Evolutionary conservation across 2,329 filamentous ascomycete species (phyloP).

Genomic region (Leptographium procerum): DNA sequence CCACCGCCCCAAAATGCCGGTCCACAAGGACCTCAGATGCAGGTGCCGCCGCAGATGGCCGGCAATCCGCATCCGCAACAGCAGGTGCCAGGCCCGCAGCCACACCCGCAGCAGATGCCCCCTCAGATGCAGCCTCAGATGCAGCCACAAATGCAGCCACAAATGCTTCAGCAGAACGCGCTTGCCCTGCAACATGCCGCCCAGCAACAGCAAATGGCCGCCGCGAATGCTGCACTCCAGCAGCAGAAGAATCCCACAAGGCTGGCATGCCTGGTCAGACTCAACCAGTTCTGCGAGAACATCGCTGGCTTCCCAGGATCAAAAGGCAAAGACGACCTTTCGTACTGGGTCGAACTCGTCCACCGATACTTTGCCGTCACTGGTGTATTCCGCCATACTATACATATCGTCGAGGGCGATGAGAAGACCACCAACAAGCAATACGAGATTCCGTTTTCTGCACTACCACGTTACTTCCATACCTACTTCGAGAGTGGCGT

Average conservation of each 20-base stretch:
- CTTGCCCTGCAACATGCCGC: slow-evolving; percentile 26
- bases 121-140: slow-evolving; percentile 32
- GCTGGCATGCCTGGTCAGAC: slow-evolving; percentile 44
- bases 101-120: not conserved
- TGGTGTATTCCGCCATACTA: slow-evolving; percentile 65
- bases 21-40: slow-evolving; percentile 17
- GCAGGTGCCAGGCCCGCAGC: slow-evolving; percentile 12
- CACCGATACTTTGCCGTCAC: slow-evolving; percentile 66
- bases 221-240: slow-evolving; percentile 27
- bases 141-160: slow-evolving; percentile 29
- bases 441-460: slow-evolving; percentile 75
- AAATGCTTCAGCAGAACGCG: slow-evolving; percentile 23
- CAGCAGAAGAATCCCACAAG: slow-evolving; percentile 42
- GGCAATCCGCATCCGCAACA: slow-evolving; percentile 24
- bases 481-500: slow-evolving; percentile 83
- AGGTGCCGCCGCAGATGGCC: slow-evolving; percentile 17
- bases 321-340: slow-evolving; percentile 55
- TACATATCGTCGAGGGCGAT: slow-evolving; percentile 45
- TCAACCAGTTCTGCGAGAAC: slow-evolving; percentile 53
- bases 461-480: slow-evolving; percentile 78
- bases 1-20: slow-evolving; percentile 16
- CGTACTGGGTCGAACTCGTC: slow-evolving; percentile 73
- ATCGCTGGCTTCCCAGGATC: slow-evolving; percentile 44
- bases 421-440: slow-evolving; percentile 56
- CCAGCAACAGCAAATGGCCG: slow-evolving; percentile 16